Evolutionary conservation across 2,329 filamentous ascomycete genomes (phyloP), one percentile per base, ranked within the genome.

Genomic region (Trichoderma sp.): DNA sequence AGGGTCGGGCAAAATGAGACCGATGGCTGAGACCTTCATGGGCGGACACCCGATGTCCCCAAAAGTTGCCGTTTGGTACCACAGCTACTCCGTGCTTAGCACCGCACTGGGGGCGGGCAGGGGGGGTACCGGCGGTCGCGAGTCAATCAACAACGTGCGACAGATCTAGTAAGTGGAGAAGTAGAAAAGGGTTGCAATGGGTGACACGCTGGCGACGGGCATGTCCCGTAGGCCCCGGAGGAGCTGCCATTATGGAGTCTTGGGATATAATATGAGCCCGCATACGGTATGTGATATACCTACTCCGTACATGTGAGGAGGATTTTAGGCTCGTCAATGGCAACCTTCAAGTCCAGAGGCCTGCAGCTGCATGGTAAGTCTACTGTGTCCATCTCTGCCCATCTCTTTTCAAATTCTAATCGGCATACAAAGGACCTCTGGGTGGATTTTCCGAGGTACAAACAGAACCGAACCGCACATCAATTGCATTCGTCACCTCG

Each of bases 141-240:
- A 70, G 68, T 70, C 68, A 70, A 63, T 70, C 68, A 70, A 63
- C 68, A 64, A 70, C 58, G 68, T 70, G 68, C 68, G 43, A 63
- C 68, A 70, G 68, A 70, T 70, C 68, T 63, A 70, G 68, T 26
- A 55, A 55, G 61, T 64, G 68, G 68, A 64, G 68, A 17, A 28
- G n/a, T 6, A 55, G 55, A 64, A 70, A 64, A 70, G 58, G 68
- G 68, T 70, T 63, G 58, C 58, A 64, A 57, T 30, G 68, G n/a
- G 68, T 70, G 68, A 64, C 68, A 70, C 68, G 61, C 68, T 70
- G 58, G 58, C 68, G 47, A 70, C 58, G 68, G 68, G 55, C 57
- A 20, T 62, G 32, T 43, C 68, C 68, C 68, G 68, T 62, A 55
- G 58, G 43, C 43, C 43, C 26, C 66, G 55, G 57, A 36, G 66